Evolutionary conservation across 2,329 filamentous ascomycete genomes (phyloP), one percentile per base, ranked within the genome.

Genomic region (Arthroderma sp.): DNA sequence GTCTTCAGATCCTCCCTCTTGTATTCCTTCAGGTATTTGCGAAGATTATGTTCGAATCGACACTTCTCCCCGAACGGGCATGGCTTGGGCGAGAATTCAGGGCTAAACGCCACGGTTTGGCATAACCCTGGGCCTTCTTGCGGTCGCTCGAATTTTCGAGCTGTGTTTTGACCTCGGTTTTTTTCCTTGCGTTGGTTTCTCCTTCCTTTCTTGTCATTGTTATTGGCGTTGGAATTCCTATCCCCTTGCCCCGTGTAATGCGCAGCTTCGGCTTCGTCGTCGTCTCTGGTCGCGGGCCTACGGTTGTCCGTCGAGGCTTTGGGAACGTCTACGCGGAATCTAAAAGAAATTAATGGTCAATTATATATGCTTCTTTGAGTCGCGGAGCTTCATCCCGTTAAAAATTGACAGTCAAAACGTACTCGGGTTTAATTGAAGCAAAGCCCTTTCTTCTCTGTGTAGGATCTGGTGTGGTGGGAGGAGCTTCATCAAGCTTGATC

Each of bases 51-150:
- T 55, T 81, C 78, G 52, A 81, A 78, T 52, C 79, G 85, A 69
- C 91, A 98, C 49, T 77, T 78, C 30, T 85, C 81, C 28, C 84
- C 88, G 55, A 81, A 93, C 40, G 69, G 74, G 63, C 91, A 96
- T 28, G 78, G 68, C 15, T 60, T 60, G 0, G 87, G 85, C 3
- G 85, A 88, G 61, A 94, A 94, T 59, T 96, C 89, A 33, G 83
- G 72, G 49, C 70, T 74, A 55, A 78, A 74, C 11, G 77, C 76
- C 49, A 84, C 74, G 43, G 80, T 86, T 54, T 79, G 77, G 65
- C 89, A 96, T 6, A 96, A 74, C 36, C 77, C 77, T 45, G 88
- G 72, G 29, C 76, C 75, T 59, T 96, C 89, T 49, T 78, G 75
- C 36, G 85, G 91, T 50, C 72, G 78, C 42, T 87, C 87, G 60